Percentiles rank a stretch among this genome's conserved stretches.
These are phyloP conservation scores for Singerocomus inundabilis DNA, from an alignment of 1,284 basidiomycete genomes.

Conservation along the genomic window DNA sequence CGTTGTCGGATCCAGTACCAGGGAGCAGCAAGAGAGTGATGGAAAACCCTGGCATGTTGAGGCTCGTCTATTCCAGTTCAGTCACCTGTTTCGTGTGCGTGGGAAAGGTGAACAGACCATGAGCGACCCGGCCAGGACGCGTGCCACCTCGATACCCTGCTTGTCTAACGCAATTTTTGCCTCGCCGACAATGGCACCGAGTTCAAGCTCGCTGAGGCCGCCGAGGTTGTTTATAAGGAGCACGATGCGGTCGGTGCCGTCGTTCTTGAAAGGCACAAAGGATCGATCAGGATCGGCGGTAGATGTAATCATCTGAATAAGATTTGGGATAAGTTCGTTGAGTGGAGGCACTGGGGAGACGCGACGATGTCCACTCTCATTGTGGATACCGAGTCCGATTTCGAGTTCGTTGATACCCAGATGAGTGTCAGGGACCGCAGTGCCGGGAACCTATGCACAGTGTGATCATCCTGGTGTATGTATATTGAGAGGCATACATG, in stretches of 20 bases:
- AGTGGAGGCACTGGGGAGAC: constrained; percentile 72
- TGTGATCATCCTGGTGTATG: neutral
- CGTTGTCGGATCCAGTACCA: constrained; percentile 35
- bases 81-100: neutral
- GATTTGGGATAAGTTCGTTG: constrained; percentile 64
- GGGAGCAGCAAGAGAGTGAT: constrained; percentile 85
- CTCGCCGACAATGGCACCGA: constrained; percentile 69
- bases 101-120: constrained; percentile 56
- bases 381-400: constrained; percentile 91
- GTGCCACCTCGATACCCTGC: constrained; percentile 57
- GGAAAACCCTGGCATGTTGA: constrained; percentile 95
- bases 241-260: constrained; percentile 64
- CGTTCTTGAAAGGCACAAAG: constrained; percentile 75
- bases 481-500: constrained; percentile 52
- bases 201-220: constrained; percentile 83
- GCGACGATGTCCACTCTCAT: constrained; percentile 79
- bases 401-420: constrained; percentile 72
- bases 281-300: constrained; percentile 81
- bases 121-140: constrained; percentile 76
- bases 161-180: constrained; percentile 52
- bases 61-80: constrained; percentile 60
- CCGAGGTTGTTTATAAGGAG: constrained; percentile 82
- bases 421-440: constrained; percentile 57
- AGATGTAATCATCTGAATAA: constrained; percentile 73
- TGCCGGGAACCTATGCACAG: constrained; percentile 70